Conservation (phyloP, 345 rosid genomes). For the Salix brachista region DNA sequence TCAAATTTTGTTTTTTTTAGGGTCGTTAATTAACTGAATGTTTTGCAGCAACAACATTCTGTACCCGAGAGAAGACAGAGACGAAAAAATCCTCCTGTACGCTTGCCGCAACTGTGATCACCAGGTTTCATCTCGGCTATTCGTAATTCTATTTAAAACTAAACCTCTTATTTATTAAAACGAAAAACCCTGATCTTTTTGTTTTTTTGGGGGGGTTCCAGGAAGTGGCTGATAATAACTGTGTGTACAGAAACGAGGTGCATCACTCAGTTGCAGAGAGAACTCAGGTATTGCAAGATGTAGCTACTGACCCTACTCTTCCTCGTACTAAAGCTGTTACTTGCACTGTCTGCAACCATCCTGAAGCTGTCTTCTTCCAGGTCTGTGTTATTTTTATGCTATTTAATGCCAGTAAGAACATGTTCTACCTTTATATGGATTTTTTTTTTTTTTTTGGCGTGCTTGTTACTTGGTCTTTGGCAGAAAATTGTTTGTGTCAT, state of each 20-base stretch:
- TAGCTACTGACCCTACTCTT: slow-evolving; percentile 78
- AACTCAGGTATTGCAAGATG: slow-evolving; percentile 62
- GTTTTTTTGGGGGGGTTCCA: slow-evolving; percentile 14
- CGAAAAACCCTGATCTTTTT: not conserved
- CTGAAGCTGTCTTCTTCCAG: slow-evolving; percentile 78
- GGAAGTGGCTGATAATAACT: slow-evolving; percentile 55
- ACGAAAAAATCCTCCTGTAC: slow-evolving; percentile 55
- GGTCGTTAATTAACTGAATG: not conserved
- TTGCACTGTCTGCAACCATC: slow-evolving; percentile 46
- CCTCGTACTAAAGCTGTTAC: slow-evolving; percentile 65
- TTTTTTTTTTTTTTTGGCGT: not conserved
- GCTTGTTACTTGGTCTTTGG: not conserved
- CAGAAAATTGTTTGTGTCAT: not conserved
- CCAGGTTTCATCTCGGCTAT: slow-evolving; percentile 2
- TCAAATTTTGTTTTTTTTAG: not conserved
- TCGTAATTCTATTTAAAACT: not conserved
- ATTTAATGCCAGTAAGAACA: no score
- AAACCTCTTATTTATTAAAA: not conserved
- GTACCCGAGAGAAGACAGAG: slow-evolving; percentile 66
- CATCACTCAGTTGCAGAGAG: slow-evolving; percentile 63
- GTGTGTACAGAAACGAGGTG: slow-evolving; percentile 68
- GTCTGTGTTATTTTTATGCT: slow-evolving; percentile 13
- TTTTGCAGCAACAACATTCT: slow-evolving; percentile 68
- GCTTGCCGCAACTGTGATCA: slow-evolving; percentile 89
- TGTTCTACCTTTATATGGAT: not conserved